phyloP scores from a whole-genome alignment of 2,329 filamentous ascomycete species.

The Colletotrichum musae region DNA sequence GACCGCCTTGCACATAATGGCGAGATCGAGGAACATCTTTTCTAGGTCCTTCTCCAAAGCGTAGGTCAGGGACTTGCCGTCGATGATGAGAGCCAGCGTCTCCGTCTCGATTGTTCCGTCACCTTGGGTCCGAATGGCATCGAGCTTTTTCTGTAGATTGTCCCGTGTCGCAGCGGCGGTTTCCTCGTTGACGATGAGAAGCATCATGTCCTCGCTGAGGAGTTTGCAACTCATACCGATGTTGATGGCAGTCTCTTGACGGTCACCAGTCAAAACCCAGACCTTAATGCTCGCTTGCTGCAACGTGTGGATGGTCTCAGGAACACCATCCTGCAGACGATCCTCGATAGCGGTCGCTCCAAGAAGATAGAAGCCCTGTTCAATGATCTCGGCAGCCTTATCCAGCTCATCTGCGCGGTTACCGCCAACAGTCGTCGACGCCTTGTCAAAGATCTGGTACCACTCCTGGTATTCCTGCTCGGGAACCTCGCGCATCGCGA shows the following conservation, averaged over 20 bases:
- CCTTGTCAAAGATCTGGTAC: conserved; percentile 88
- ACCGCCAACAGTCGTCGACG: conserved; percentile 90
- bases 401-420: conserved; percentile 95
- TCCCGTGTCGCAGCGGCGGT: conserved; percentile 82
- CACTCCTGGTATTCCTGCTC: conserved; percentile 92
- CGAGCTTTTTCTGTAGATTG: conserved; percentile 93
- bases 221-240: conserved; percentile 99
- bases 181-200: conserved; percentile 97
- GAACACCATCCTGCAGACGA: conserved; percentile 95
- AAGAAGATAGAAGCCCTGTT: conserved; percentile 90
- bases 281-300: conserved; percentile 98
- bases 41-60: conserved; percentile 95
- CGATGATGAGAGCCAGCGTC: conserved; percentile 91
- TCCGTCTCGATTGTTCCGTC: conserved; percentile 85
- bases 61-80: conserved; percentile 94
- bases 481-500: conserved; percentile 93
- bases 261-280: conserved; percentile 97
- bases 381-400: conserved; percentile 96
- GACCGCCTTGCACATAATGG: conserved; percentile 97
- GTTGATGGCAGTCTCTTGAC: conserved; percentile 99
- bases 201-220: conserved; percentile 98
- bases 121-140: conserved; percentile 88
- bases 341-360: conserved; percentile 98
- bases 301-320: conserved; percentile 96
- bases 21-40: conserved; percentile 92